Conservation (phyloP, 257 asterid species). For the Osmanthus fragrans region DNA sequence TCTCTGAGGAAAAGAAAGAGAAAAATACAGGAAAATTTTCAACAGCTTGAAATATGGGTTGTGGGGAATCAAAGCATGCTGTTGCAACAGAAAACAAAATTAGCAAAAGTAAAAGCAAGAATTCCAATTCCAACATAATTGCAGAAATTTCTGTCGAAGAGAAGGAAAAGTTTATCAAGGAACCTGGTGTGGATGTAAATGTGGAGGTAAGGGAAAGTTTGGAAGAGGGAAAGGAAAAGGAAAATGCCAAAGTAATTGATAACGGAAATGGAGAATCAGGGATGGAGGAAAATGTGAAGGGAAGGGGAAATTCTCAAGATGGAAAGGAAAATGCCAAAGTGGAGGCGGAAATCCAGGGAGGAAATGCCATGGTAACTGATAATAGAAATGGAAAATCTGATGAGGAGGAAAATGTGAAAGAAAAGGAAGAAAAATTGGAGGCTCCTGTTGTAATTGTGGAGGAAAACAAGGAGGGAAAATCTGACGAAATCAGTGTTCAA, state of each 20-base stretch:
- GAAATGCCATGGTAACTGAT: constrained; percentile 8
- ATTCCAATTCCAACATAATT: constrained; percentile 33
- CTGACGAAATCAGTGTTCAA: constrained; percentile 6
- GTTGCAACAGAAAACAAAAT: constrained; percentile 53
- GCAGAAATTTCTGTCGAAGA: constrained; percentile 13
- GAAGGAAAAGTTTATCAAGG: background rate
- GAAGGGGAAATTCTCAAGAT: background rate
- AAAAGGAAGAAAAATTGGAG: background rate
- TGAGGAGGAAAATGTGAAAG: constrained; percentile 2
- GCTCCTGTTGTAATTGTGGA: background rate
- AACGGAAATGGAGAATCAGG: no score
- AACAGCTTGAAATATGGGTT: constrained; percentile 47
- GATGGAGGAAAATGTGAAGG: constrained; percentile 1
- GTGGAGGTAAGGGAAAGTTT: constrained; percentile 3
- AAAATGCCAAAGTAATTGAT: background rate
- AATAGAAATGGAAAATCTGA: constrained; percentile 14
- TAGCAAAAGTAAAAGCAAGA: constrained; percentile 50
- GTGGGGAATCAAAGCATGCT: constrained; percentile 90
- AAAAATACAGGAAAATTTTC: background rate
- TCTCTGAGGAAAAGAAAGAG: background rate
- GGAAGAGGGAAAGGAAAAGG: background rate
- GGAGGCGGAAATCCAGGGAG: background rate
- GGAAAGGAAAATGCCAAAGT: constrained; percentile 11
- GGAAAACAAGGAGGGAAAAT: constrained; percentile 18
- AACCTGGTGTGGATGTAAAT: background rate